Conservation (phyloP, 164 flowering plant genomes). For the Berberis thunbergii region DNA sequence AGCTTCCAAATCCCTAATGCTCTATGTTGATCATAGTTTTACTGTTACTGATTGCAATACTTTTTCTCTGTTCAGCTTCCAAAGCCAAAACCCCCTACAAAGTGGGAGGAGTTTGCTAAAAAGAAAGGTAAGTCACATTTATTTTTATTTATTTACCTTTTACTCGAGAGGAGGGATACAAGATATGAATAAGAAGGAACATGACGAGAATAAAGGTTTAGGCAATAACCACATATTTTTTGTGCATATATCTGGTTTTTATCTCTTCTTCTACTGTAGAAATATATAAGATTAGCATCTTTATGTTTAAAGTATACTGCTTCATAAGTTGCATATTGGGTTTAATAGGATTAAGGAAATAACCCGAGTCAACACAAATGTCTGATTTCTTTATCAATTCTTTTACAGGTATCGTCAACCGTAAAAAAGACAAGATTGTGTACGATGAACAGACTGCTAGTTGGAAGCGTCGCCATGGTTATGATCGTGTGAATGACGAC, state of each 20-base stretch:
- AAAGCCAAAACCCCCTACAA: conserved; percentile 79
- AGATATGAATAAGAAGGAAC: background rate
- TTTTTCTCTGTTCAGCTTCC: no score
- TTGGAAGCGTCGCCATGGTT: conserved; percentile 91
- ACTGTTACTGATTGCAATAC: no score
- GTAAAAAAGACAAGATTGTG: conserved; percentile 61
- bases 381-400: background rate
- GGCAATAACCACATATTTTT: no score
- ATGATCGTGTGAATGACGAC: conserved; percentile 85
- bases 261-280: no score
- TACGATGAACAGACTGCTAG: conserved; percentile 40
- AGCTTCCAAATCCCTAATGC: no score
- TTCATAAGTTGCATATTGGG: no score
- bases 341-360: background rate
- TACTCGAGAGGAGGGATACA: background rate
- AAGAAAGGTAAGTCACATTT: conserved; percentile 47
- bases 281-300: no score
- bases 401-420: conserved; percentile 62
- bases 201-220: background rate
- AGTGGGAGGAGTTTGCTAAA: conserved; percentile 85
- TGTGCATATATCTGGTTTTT: no score
- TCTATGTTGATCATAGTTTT: no score
- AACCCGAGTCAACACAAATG: background rate
- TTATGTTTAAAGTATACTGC: background rate
- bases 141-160: background rate